Percentiles rank a stretch among this genome's conserved stretches.
phyloP scores from a whole-genome alignment of 352 stramenopile genomes.

The Pythium insidiosum region DNA sequence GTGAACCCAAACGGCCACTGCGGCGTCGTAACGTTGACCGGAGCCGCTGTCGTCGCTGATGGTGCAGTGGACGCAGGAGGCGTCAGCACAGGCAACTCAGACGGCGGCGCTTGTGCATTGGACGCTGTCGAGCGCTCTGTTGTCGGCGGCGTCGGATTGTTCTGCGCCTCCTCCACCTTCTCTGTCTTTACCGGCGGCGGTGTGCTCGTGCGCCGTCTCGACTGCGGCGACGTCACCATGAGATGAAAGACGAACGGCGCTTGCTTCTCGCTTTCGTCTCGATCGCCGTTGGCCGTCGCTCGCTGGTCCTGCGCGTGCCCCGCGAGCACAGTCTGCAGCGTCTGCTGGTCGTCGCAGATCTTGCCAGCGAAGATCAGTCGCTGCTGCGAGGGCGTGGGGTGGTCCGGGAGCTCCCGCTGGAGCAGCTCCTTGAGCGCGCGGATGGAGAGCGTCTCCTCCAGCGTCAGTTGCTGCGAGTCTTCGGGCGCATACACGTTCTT shows the following conservation, averaged over 20 bases:
- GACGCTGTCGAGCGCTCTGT: too few relatives aligned
- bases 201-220: too few relatives aligned
- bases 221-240: constrained; percentile 32
- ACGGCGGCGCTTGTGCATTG: too few relatives aligned
- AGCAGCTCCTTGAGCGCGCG: constrained; percentile 57
- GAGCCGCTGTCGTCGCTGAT: constrained; percentile 3
- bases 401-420: constrained; percentile 30
- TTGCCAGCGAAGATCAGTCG: constrained; percentile 86
- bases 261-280: constrained; percentile 15
- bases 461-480: constrained; percentile 39
- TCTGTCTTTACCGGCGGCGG: too few relatives aligned
- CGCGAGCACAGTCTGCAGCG: constrained; percentile 32
- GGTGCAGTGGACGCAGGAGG: too few relatives aligned
- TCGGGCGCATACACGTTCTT: constrained; percentile 74
- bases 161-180: too few relatives aligned
- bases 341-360: constrained; percentile 62
- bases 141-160: too few relatives aligned
- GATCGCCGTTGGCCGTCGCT: constrained; percentile 1
- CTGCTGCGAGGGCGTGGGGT: constrained; percentile 40
- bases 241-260: constrained; percentile 67
- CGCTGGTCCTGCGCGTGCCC: constrained; percentile 8
- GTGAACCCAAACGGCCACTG: too few relatives aligned
- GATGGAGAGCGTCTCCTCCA: constrained; percentile 26
- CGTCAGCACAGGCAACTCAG: too few relatives aligned
- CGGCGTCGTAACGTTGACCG: too few relatives aligned